phyloP scores from a whole-genome alignment of 108 stramenopile species.

The Craspedostauros australis region DNA sequence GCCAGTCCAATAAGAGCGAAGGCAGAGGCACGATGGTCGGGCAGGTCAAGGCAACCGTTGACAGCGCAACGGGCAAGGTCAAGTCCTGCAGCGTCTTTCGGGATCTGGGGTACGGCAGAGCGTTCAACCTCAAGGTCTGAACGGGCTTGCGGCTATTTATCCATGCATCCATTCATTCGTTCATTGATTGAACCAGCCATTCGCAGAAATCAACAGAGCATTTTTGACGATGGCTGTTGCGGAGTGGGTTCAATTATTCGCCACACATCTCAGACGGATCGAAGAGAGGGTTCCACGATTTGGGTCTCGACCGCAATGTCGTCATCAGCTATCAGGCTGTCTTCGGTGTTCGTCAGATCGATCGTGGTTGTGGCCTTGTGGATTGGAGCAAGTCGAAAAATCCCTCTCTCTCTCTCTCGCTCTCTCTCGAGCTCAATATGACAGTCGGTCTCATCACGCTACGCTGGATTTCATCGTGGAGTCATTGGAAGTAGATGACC shows the following conservation, averaged over 20 bases:
- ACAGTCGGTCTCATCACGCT: no score
- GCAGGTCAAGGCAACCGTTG: constrained; percentile 77
- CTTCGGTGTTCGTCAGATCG: no score
- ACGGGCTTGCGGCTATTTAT: not conserved
- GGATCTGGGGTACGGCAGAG: constrained; percentile 82
- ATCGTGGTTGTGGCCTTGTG: no score
- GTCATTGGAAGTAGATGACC: no score
- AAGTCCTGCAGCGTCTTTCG: constrained; percentile 66
- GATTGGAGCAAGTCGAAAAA: no score
- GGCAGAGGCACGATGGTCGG: constrained; percentile 84
- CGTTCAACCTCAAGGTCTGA: constrained; percentile 68
- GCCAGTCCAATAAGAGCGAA: constrained; percentile 58
- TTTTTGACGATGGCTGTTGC: no score
- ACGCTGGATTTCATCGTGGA: no score
- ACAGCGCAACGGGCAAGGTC: constrained; percentile 58
- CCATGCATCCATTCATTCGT: no score
- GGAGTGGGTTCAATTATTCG: not conserved
- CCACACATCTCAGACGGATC: not conserved
- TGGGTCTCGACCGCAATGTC: not conserved
- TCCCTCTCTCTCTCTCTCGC: no score
- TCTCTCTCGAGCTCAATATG: no score
- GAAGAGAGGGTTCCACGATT: not conserved
- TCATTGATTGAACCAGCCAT: no score
- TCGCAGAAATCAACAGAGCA: no score
- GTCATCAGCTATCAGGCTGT: not conserved